Conservation (phyloP, 2,329 filamentous ascomycete species). For the Colletotrichum higginsianum region DNA sequence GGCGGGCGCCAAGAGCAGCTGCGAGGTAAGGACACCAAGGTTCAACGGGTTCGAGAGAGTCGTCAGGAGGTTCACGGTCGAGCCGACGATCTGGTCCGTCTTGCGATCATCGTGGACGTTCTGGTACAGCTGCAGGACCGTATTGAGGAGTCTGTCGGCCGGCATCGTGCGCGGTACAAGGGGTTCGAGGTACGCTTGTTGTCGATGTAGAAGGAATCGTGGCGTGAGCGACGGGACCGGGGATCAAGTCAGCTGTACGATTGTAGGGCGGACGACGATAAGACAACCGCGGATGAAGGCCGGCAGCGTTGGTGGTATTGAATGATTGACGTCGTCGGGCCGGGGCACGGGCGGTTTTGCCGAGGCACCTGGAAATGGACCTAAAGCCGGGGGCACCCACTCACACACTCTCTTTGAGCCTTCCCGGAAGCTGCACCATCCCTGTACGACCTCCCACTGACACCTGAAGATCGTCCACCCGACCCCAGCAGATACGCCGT, state of each 20-base stretch:
- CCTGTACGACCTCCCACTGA: slow-evolving; percentile 27
- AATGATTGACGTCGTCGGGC: slow-evolving; percentile 19
- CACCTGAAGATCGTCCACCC: slow-evolving; percentile 18
- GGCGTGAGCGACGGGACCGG: neutral
- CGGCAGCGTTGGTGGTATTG: slow-evolving; percentile 3
- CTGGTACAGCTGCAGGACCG: slow-evolving; percentile 73
- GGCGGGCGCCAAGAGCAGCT: slow-evolving; percentile 79
- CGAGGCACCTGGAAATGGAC: slow-evolving; percentile 47
- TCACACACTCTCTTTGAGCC: slow-evolving; percentile 14
- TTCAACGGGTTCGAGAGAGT: slow-evolving; percentile 83
- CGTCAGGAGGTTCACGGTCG: slow-evolving; percentile 77
- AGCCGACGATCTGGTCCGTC: slow-evolving; percentile 73
- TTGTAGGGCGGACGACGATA: neutral
- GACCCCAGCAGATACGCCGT: slow-evolving; percentile 28
- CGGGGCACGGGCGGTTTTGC: slow-evolving; percentile 43
- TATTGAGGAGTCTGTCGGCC: slow-evolving; percentile 76
- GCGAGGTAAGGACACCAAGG: slow-evolving; percentile 79
- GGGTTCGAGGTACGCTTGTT: neutral
- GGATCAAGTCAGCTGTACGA: neutral
- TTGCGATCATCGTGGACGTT: slow-evolving; percentile 65
- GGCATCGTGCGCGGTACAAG: slow-evolving; percentile 66
- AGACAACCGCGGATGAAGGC: neutral
- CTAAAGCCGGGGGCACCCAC: slow-evolving; percentile 28
- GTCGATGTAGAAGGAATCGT: neutral
- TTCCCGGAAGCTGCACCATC: slow-evolving; percentile 32